Evolutionary conservation across 768 basidiomycete genomes (phyloP), one percentile per base, ranked within the genome.

Genomic region (Suillus plorans): DNA sequence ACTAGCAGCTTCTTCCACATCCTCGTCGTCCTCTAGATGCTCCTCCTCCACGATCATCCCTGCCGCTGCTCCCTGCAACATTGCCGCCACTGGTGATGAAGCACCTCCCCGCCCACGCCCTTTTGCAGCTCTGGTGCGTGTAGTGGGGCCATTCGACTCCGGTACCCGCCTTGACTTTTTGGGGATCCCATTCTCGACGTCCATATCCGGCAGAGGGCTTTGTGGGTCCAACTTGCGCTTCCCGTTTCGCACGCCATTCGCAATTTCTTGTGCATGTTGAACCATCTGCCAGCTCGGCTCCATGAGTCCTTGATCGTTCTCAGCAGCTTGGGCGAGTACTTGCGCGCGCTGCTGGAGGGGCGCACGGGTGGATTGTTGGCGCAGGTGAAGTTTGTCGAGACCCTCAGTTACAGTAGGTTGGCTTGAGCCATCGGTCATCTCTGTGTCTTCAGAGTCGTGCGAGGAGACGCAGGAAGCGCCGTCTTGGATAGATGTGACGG

Each of bases 281-380:
- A 86, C 79, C 84, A 89, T 86, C 69, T 89, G 86, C 74, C 77
- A 80, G 31, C 85, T 83, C 25, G 86, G 87, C 66, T 85, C 82
- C 0, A 80, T 79, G 10, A 85, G 76, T 1, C 76, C 81, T 3
- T 74, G 72, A 53, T 71, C 50, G 36, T 71, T 69, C 50, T 85
- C 83, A 6, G 78, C 81, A 34, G 85, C 85, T 37, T 82, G 74
- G 7, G 79, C 76, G 1, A 85, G 68, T 0, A 86, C 78, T 47
- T 82, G 76, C 66, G 82, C 83, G 3, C 83, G 81, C 16, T 85
- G 81, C 65, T 81, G 84, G 20, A 85, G 79, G 16, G 69, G 68
- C 7, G 67, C 61, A 39, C 74, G 70, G 52, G 64, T 66, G 68
- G 18, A 9, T n/a, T 31, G 60, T 16, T 72, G 68, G n/a, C 70